phyloP scores from a whole-genome alignment of 139 green algal genomes.

The Volvox africanus region DNA sequence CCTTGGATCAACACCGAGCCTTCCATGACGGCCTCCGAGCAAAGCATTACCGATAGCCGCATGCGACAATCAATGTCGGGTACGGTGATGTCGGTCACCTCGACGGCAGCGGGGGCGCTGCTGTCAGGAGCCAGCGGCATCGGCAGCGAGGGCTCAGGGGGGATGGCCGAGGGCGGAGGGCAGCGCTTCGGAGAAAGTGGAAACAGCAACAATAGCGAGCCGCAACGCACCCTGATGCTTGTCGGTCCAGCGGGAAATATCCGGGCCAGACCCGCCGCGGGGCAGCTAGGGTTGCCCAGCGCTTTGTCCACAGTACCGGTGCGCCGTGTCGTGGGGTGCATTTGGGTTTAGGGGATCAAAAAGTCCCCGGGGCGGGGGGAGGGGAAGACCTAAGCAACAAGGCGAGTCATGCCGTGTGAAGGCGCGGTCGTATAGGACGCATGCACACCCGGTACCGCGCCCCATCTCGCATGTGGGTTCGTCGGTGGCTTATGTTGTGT shows the following conservation, averaged over 20 bases:
- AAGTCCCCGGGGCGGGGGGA: background rate
- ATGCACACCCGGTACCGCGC: background rate
- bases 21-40: background rate
- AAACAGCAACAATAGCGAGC: background rate
- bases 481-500: no score
- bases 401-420: background rate
- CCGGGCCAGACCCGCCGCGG: background rate
- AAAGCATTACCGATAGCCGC: background rate
- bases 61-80: background rate
- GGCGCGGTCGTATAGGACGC: background rate
- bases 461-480: background rate
- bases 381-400: no score
- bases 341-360: background rate
- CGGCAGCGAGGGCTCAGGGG: background rate
- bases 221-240: background rate
- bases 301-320: slow-evolving; percentile 10
- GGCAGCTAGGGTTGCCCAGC: background rate
- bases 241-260: background rate
- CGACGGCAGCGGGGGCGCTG: background rate
- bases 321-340: background rate
- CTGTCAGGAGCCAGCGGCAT: background rate
- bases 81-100: background rate
- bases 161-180: background rate
- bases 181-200: background rate
- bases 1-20: background rate